phyloP scores from a whole-genome alignment of 768 basidiomycete genomes.

The Russula dissimulans region DNA sequence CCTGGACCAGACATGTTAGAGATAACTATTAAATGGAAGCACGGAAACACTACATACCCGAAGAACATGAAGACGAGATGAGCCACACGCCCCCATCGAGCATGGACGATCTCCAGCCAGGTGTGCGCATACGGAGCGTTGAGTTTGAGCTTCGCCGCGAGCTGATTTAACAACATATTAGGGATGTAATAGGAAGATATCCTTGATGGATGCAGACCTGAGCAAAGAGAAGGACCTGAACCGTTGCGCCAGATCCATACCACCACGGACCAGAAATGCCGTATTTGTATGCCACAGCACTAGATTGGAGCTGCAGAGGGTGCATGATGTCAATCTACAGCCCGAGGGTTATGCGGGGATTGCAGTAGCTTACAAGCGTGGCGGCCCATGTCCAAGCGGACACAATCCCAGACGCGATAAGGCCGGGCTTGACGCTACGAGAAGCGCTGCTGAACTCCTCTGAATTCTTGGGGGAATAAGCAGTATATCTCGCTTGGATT shows the following conservation, averaged over 20 bases:
- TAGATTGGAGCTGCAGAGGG: conserved; percentile 55
- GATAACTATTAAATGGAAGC: background rate
- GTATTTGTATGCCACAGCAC: conserved; percentile 77
- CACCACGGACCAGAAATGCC: conserved; percentile 85
- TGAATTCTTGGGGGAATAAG: conserved; percentile 65
- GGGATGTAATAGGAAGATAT: background rate
- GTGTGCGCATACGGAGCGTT: conserved; percentile 86
- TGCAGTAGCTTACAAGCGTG: conserved; percentile 41
- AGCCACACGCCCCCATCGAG: conserved; percentile 69
- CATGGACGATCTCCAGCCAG: conserved; percentile 79
- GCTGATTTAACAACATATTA: conserved; percentile 29
- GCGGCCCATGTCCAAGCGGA: conserved; percentile 91
- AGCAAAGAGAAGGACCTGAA: conserved; percentile 87
- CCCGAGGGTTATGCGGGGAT: background rate
- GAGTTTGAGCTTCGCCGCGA: conserved; percentile 85
- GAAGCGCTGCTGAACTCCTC: conserved; percentile 83
- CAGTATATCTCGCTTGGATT: conserved; percentile 77
- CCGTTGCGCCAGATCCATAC: conserved; percentile 85
- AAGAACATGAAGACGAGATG: conserved; percentile 88
- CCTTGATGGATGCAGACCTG: conserved; percentile 33
- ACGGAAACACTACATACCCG: conserved; percentile 35
- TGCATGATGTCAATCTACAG: conserved; percentile 4
- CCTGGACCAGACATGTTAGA: conserved; percentile 26
- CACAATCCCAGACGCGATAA: conserved; percentile 89
- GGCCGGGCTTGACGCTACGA: conserved; percentile 77